Base-by-base conservation (phyloP, 2,329 filamentous ascomycete species). In the Colletotrichum horii region DNA sequence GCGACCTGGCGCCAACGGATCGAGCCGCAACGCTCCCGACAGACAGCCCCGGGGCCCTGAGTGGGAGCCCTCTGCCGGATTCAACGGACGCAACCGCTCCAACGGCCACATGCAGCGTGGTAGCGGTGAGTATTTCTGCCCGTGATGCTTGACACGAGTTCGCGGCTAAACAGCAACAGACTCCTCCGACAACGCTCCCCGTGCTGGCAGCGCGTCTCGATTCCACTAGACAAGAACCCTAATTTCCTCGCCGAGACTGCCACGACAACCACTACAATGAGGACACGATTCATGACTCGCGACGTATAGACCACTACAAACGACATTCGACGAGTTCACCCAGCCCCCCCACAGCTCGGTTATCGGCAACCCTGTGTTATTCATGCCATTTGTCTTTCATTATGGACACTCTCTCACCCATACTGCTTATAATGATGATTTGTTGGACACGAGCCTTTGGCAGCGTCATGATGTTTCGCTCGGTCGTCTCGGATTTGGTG, bases 1-100 rank as follows among this genome's bases (percentile, higher is more conserved):
- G 82, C 88, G 92, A 61, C 91, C 91, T 9, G 84, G 88, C 16
- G 86, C 89, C 16, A 89, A 86, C 74, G 81, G 82, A 66, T 86
- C 81, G 69, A 83, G 80, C 71, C 84, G 86, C 68, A 87, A 85
- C 30, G 88, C 87, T 12, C 91, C 91, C 4, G 91, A 93, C 78
- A 87, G 91, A 74, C 91, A 93, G 83, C 91, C 91, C n/a, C 88
- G 91, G 30, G 91, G 91, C 30, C 91, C 92, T 3, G 90, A 91
- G 80, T 93, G 91, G 91, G 91, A 92, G 81, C 85, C 84, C 60
- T 85, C 84, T 34, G 81, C 81, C 66, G 91, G 90, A 3, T 93
- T 93, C 79, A 86, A 84, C 48, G 84, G 85, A 24, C 90, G 91
- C 74, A 84, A 84, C 75, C 89, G 91, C 65, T 81, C 89, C 70